Evolutionary conservation across 352 stramenopile species (phyloP), one percentile per base, ranked within the genome.

Genomic region (Globisporangium acanthophoron): DNA sequence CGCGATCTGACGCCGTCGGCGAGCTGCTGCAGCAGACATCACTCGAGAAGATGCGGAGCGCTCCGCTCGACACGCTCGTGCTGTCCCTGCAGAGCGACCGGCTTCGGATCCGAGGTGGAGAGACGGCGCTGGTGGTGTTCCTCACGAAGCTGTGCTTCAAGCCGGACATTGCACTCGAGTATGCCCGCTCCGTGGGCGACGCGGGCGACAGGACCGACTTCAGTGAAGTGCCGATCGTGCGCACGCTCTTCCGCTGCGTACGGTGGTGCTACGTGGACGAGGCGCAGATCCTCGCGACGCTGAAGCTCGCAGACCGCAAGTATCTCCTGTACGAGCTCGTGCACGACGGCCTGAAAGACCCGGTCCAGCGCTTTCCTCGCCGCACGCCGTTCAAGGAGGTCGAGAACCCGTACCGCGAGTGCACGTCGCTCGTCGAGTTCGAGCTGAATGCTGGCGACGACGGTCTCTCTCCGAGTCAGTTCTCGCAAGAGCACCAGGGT

Each of bases 281-380:
- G 11, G 69, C 70, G 40, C 74, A 86, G 59, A 87, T 89, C 52
- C 77, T 87, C 50, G 11, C 15, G 13, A 78, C 72, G 31, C 64
- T 91, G 18, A 58, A 70, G 55, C 64, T 54, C 15, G 65, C 78
- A 2, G 71, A 60, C 6, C 75, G 73, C 12, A 61, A 80, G 56
- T 69, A 85, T 11, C 49, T 65, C 33, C 64, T 91, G 3, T 90
- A 88, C 61, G 78, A 88, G 55, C 59, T 88, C 20, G 74, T 91
- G 48, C 62, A 69, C 52, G 46, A 45, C 21, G 58, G 68, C 18
- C 58, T 79, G 6, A 44, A 39, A 5, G 53, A 69, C 37, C 37
- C 56, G 21, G 44, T 57, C 5, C 48, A 56, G 54, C 29, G 52
- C 7, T 47, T 48, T 27, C 39, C 54, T 27, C 49, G 39, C 2